Conservation (phyloP, 1,284 basidiomycete genomes). For the Irpex lacteus region DNA sequence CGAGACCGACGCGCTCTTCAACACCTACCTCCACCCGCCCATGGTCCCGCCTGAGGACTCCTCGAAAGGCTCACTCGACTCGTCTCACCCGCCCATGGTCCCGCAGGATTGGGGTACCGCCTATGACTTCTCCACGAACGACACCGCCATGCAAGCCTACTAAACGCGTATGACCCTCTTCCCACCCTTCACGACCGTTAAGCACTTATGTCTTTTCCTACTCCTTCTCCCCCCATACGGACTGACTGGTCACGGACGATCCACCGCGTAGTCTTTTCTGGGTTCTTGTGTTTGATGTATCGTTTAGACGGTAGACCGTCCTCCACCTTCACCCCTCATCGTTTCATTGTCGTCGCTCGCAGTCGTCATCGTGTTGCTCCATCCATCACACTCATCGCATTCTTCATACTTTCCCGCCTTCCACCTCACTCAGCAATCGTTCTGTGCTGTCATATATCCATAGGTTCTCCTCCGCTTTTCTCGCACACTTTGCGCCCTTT, state of each 20-base stretch:
- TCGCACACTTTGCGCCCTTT: neutral
- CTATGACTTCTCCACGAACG: conserved; percentile 24
- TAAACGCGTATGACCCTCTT: conserved; percentile 7
- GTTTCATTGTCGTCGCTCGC: conserved; percentile 6
- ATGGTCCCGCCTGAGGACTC: conserved; percentile 40
- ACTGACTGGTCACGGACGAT: conserved; percentile 10
- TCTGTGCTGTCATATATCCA: conserved; percentile 12
- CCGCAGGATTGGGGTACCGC: conserved; percentile 32
- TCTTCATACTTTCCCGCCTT: neutral
- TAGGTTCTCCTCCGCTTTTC: conserved; percentile 8
- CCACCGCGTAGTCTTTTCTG: conserved; percentile 9
- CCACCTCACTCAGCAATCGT: neutral
- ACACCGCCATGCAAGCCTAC: conserved; percentile 29
- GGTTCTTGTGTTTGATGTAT: conserved; percentile 5
- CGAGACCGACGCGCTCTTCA: conserved; percentile 45
- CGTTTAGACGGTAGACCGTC: conserved; percentile 15
- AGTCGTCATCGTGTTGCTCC: neutral
- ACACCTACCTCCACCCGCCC: conserved; percentile 56
- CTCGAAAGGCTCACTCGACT: conserved; percentile 33
- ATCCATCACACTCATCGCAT: conserved; percentile 1
- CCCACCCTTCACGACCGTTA: neutral
- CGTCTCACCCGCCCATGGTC: conserved; percentile 37
- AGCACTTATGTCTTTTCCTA: neutral
- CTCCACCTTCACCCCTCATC: neutral
- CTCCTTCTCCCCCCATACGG: conserved; percentile 4